phyloP scores from a whole-genome alignment of 176 grass and related monocot genomes.

The Lolium perenne region DNA sequence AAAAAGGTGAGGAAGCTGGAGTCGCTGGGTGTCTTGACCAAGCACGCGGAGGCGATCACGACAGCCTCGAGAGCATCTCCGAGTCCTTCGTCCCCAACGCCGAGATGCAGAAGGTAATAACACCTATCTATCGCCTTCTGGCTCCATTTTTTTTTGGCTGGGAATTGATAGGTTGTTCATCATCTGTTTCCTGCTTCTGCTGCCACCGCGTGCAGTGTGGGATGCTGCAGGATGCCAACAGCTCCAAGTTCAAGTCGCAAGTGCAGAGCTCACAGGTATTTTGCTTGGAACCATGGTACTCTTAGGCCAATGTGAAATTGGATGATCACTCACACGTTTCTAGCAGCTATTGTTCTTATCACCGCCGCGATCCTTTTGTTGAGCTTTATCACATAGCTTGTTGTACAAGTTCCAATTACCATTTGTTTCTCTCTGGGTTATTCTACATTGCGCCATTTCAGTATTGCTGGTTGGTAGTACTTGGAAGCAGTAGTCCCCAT shows the following conservation, averaged over 20 bases:
- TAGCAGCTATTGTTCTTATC: no score
- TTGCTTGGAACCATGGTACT: not conserved
- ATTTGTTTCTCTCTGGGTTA: not conserved
- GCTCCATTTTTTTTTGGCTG: not conserved
- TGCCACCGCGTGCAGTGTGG: constrained; percentile 54
- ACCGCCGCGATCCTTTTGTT: not conserved
- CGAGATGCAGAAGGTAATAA: constrained; percentile 84
- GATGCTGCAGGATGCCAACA: constrained; percentile 86
- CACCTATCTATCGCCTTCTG: not conserved
- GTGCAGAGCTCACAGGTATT: constrained; percentile 81
- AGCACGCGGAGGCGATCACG: constrained; percentile 97
- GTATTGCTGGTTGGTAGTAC: not conserved
- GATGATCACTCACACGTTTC: no score
- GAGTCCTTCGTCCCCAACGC: constrained; percentile 85
- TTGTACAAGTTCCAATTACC: not conserved
- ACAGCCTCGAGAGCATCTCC: constrained; percentile 94
- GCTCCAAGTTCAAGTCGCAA: constrained; percentile 93
- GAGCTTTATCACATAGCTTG: not conserved
- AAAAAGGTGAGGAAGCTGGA: no score
- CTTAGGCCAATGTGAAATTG: not conserved
- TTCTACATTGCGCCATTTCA: not conserved
- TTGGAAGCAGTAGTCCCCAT: not conserved
- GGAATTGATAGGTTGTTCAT: not conserved
- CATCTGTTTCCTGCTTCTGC: not conserved
- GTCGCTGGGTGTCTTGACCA: constrained; percentile 80